A percentile compares a stretch with the other conserved stretches of the same genome.
Conservation (phyloP, 305 asterid genomes). For the Euphrasia arctica region DNA sequence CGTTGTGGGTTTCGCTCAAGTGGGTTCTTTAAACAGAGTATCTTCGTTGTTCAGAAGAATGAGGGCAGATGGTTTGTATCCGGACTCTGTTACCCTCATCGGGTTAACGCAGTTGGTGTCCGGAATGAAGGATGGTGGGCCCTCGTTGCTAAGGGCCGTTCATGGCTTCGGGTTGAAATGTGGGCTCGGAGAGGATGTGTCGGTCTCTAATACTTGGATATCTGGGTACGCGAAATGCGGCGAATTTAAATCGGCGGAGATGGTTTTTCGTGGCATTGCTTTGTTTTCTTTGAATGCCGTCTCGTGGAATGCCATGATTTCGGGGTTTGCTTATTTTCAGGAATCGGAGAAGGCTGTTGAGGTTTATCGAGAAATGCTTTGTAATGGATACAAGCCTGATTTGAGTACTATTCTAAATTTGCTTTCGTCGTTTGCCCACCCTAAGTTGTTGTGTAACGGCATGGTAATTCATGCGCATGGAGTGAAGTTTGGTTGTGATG, state of each 20-base stretch:
- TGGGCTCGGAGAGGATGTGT: slow-evolving; percentile 42
- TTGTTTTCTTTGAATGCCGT: slow-evolving; percentile 36
- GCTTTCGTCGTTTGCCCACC: slow-evolving; percentile 45
- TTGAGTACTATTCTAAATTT: slow-evolving; percentile 54
- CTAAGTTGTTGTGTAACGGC: slow-evolving; percentile 38
- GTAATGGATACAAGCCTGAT: slow-evolving; percentile 48
- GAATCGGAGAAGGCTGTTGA: slow-evolving; percentile 40
- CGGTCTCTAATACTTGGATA: slow-evolving; percentile 65
- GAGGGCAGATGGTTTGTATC: slow-evolving; percentile 42
- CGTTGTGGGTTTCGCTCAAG: slow-evolving; percentile 46
- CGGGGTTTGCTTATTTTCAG: slow-evolving; percentile 47
- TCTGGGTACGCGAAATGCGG: slow-evolving; percentile 59
- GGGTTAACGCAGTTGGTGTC: slow-evolving; percentile 56
- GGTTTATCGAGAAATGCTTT: slow-evolving; percentile 47
- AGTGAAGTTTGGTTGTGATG: slow-evolving; percentile 44
- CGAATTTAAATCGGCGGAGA: slow-evolving; percentile 40
- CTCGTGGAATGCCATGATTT: slow-evolving; percentile 66
- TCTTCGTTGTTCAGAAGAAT: slow-evolving; percentile 38
- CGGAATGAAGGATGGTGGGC: slow-evolving; percentile 31
- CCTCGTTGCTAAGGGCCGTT: slow-evolving; percentile 32
- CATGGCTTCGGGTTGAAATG: slow-evolving; percentile 53
- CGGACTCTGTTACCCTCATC: slow-evolving; percentile 57
- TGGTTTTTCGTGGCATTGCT: slow-evolving; percentile 47
- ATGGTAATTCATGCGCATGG: slow-evolving; percentile 56
- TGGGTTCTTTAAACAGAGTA: slow-evolving; percentile 39